A percentile compares a stretch with the other conserved stretches of the same genome.
phyloP scores from a whole-genome alignment of 2,329 filamentous ascomycete species.

The Ascomycota sp. region DNA sequence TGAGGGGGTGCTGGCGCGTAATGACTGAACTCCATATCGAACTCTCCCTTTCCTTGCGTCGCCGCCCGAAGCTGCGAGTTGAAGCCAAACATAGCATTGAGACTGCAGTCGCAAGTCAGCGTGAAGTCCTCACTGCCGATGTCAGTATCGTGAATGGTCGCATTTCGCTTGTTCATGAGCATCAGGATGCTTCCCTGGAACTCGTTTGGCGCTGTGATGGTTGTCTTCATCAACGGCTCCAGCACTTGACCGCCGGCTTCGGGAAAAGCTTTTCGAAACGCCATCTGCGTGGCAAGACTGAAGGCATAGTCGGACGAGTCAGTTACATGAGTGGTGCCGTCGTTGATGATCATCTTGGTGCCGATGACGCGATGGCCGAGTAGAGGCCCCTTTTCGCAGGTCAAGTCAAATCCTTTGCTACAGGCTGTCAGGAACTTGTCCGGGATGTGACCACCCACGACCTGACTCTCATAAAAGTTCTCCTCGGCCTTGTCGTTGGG shows the following conservation, averaged over 20 bases:
- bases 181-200: conserved; percentile 95
- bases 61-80: conserved; percentile 75
- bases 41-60: conserved; percentile 96
- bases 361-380: conserved; percentile 88
- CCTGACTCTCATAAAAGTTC: conserved; percentile 72
- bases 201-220: conserved; percentile 85
- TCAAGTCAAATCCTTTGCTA: conserved; percentile 76
- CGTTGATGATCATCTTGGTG: conserved; percentile 76
- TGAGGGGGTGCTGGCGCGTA: conserved; percentile 75
- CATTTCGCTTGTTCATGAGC: conserved; percentile 89
- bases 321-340: conserved; percentile 91
- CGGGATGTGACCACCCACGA: conserved; percentile 75
- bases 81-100: conserved; percentile 98
- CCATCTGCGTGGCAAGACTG: conserved; percentile 83
- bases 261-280: conserved; percentile 84
- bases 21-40: conserved; percentile 96
- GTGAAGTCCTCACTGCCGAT: conserved; percentile 89
- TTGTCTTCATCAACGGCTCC: conserved; percentile 96
- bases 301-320: conserved; percentile 96
- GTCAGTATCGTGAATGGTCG: conserved; percentile 87
- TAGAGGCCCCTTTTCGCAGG: conserved; percentile 71
- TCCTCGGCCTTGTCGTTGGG: conserved; percentile 52
- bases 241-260: conserved; percentile 66
- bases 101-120: conserved; percentile 71
- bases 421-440: conserved; percentile 94